These are phyloP conservation scores for Cladophialophora yegresii DNA, from an alignment of 2,329 filamentous ascomycete species.

Conservation along the genomic window DNA sequence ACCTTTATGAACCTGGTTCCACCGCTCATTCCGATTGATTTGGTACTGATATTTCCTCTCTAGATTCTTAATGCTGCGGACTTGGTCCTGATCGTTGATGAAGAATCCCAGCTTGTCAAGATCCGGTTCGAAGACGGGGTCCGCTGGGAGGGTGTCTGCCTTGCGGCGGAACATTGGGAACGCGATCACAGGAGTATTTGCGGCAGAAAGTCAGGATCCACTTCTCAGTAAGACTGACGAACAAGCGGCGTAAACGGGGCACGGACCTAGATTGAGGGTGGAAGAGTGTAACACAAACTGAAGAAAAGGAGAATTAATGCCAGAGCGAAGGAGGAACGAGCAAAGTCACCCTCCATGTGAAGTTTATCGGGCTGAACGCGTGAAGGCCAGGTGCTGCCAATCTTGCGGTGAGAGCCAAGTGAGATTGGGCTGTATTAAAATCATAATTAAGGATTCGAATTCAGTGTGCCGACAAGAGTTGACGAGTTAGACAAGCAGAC, in stretches of 20 bases:
- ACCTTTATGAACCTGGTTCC: slow-evolving; percentile 70
- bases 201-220: neutral
- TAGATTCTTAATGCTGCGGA: slow-evolving; percentile 69
- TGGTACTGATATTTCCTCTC: slow-evolving; percentile 73
- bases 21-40: slow-evolving; percentile 70
- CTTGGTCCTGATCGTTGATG: slow-evolving; percentile 72
- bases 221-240: neutral
- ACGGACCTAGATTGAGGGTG: neutral
- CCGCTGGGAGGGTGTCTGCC: slow-evolving; percentile 67
- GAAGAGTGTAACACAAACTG: neutral
- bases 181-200: neutral
- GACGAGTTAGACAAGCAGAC: neutral
- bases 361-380: neutral
- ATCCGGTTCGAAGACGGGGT: slow-evolving; percentile 66
- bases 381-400: neutral
- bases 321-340: neutral
- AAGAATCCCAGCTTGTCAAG: slow-evolving; percentile 77
- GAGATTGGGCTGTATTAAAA: neutral
- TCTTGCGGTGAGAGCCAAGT: neutral
- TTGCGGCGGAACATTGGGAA: slow-evolving; percentile 72
- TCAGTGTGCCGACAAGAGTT: neutral
- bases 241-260: neutral
- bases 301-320: neutral
- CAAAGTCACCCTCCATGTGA: neutral
- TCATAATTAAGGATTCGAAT: neutral